Base-by-base conservation (phyloP, 805 yeast genomes). In the Yarrowia sp. region DNA sequence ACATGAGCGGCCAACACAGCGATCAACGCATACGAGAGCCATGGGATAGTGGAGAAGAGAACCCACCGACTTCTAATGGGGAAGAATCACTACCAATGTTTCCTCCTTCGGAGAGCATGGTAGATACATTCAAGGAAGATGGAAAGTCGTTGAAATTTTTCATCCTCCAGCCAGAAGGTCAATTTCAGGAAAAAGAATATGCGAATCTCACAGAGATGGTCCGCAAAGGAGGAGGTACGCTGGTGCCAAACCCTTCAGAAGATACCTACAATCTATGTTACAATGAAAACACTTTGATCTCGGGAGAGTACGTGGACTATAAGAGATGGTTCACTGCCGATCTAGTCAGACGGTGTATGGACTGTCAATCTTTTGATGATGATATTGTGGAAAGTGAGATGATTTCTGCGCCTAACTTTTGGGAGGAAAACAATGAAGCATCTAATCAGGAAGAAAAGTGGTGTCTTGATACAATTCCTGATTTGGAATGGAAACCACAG, bases 311-410 rank as follows among this genome's bases (percentile, higher is more conserved):
- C 7, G 5, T 9, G 3, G 3, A 19, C 13, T 8, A 40, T n/a
- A 40, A 24, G 13, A n/a, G 30, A 1, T 56, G 63, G 63, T 17
- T 42, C 20, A 56, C 46, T 1, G 49, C 39, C 10, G 63, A 56
- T 30, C 8, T 56, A 39, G 17, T 56, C 12, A 47, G 63, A 17
- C 30, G 39, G 8, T 42, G 63, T 24, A 10, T 56, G n/a, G 63
- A 56, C 17, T 56, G 63, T 7, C 47, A 30, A 8, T 56, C 39
- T 1, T 33, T 56, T 7, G 49, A 40, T 2, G 39, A 24, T 1
- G 47, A 40, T 30, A 40, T 56, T 42, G 30, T 42, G n/a, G 38
- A 30, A 19, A n/a, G 24, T 2, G 63, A 56, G 14, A 15, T 56
- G 39, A 30, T 56, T 7, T 8, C 12, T 6, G 39, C 30, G 2